Conservation (phyloP, 768 basidiomycete genomes). For the Daedaleopsis nitida region DNA sequence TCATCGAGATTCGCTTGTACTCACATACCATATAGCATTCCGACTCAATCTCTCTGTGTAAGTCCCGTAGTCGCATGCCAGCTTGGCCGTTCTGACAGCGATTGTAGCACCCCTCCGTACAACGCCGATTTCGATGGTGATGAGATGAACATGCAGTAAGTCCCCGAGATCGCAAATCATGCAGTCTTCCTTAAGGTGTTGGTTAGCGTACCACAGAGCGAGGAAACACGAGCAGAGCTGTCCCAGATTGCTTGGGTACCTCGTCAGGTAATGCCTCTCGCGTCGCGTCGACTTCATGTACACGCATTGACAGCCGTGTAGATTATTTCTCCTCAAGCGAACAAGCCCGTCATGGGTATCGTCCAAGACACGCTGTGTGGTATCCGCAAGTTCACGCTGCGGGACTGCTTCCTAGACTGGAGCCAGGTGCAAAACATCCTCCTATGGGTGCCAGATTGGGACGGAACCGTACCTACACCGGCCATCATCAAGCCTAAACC, state of each 20-base stretch:
- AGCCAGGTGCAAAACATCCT: conserved; percentile 95
- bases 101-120: conserved; percentile 85
- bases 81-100: conserved; percentile 28
- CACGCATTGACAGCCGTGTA: conserved; percentile 34
- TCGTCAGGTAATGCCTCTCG: conserved; percentile 62
- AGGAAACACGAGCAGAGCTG: conserved; percentile 97
- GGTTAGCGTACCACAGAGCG: conserved; percentile 90
- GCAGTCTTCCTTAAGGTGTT: conserved; percentile 4
- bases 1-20: not conserved
- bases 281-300: too few species aligned
- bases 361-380: conserved; percentile 99
- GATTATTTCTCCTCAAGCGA: conserved; percentile 99
- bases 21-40: conserved; percentile 63
- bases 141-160: conserved; percentile 99
- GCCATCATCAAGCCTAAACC: conserved; percentile 97
- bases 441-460: conserved; percentile 98
- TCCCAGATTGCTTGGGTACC: conserved; percentile 99
- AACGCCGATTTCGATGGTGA: conserved; percentile 99
- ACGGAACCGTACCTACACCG: conserved; percentile 88
- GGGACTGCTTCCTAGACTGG: conserved; percentile 96
- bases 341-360: conserved; percentile 99
- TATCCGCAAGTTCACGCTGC: conserved; percentile 94
- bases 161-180: conserved; percentile 25
- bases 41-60: conserved; percentile 98
- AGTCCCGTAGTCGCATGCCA: conserved; percentile 35